Evolutionary conservation across 2,329 filamentous ascomycete genomes (phyloP), one percentile per base, ranked within the genome.

Genomic region (Nectriaceae sp.): DNA sequence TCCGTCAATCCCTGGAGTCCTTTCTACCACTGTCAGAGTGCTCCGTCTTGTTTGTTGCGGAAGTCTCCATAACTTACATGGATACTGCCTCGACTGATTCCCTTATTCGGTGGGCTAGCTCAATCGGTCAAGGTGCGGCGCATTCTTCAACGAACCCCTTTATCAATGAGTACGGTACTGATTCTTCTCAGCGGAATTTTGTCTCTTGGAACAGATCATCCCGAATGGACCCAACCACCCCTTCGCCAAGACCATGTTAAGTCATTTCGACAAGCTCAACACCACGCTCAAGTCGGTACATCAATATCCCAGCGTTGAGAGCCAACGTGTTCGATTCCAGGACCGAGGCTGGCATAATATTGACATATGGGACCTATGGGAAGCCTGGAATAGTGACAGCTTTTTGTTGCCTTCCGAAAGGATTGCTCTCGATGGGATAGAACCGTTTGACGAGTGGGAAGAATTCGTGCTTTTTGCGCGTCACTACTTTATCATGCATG

Each of bases 361-460:
- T 15, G 71, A 78, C 13, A 80, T 84, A 38, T 80, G 80, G 65
- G 89, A 85, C 59, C 74, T 97, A 11, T 96, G 92, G 90, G 81
- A 90, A 46, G 75, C 91, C 1, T 97, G 92, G 92, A 83, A 79
- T 11, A 83, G 88, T 55, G 74, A 83, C 13, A 64, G 72, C 3
- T 92, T 92, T 65, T 70, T 96, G 18, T 75, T 75, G 5, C 62
- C 77, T 1, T 69, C 76, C 1, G 78, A 89, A 52, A 80, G 89
- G 54, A 72, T 65, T 29, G 71, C 71, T 11, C 70, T 97, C 13
- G 87, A 96, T 58, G 64, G 72, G 1, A 69, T 91, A 15, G 93
- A 97, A 63, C 84, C 87, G 1, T 97, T 97, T 64, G 93, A 97
- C 66, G 92, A 97, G 69, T 96, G 90, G 90, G 93, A 97, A 68